These are phyloP conservation scores for Saturnispora zaruensis DNA, from an alignment of 805 yeast genomes.

Conservation along the genomic window DNA sequence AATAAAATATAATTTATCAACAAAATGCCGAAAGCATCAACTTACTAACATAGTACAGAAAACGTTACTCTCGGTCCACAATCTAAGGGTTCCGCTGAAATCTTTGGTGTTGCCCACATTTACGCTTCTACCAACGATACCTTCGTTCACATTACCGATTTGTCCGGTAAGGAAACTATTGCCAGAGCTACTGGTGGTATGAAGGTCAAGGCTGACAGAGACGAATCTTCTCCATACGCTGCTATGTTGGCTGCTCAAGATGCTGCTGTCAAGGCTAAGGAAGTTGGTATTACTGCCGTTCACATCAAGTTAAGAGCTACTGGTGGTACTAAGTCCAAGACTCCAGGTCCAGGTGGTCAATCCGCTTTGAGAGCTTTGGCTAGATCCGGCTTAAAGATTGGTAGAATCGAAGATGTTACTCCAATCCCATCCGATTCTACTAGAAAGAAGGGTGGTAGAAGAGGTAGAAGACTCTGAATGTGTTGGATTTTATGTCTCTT, in stretches of 20 bases:
- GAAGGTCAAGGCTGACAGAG: conserved; percentile 99
- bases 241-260: conserved; percentile 99
- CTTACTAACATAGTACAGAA: conserved; percentile 32
- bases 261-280: conserved; percentile 97
- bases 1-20: too few relatives aligned
- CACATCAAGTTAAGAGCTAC: conserved; percentile 99
- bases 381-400: conserved; percentile 99
- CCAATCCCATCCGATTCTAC: conserved; percentile 99
- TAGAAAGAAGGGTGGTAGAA: conserved; percentile 99
- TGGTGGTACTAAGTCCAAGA: conserved; percentile 99
- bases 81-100: conserved; percentile 96
- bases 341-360: conserved; percentile 99
- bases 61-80: conserved; percentile 70
- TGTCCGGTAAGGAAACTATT: conserved; percentile 99
- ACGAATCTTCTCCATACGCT: conserved; percentile 99
- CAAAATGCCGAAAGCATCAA: too few relatives aligned
- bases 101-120: conserved; percentile 99
- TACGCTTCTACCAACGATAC: conserved; percentile 99
- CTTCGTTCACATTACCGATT: conserved; percentile 98
- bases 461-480: conserved; percentile 94
- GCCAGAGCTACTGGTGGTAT: conserved; percentile 99
- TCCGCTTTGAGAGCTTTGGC: conserved; percentile 98
- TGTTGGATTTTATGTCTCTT: conserved; percentile 7
- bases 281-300: conserved; percentile 99
- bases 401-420: conserved; percentile 99